Conservation (phyloP, 208 protist genomes). For the Crithidia mellificae region DNA sequence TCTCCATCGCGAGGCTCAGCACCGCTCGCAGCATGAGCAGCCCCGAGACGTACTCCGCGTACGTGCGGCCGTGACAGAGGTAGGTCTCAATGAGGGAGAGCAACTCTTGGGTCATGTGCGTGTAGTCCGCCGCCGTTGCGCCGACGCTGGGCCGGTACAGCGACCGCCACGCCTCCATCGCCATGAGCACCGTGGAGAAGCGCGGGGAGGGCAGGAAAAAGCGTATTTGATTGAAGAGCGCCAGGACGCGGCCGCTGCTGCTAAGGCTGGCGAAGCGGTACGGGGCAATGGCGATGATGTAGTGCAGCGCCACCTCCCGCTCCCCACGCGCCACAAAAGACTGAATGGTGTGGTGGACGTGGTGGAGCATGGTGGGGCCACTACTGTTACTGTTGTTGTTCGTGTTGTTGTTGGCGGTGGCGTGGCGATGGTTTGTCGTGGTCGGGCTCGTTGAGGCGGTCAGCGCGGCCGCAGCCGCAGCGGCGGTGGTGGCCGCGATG, state of each 20-base stretch:
- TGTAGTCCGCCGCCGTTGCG: constrained; percentile 45
- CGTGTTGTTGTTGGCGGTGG: not conserved
- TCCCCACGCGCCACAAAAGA: constrained; percentile 55
- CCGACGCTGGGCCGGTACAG: constrained; percentile 53
- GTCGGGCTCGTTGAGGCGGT: constrained; percentile 7
- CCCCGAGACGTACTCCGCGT: constrained; percentile 57
- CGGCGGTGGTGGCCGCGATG: not conserved
- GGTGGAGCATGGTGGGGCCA: constrained; percentile 15
- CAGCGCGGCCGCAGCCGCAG: not conserved
- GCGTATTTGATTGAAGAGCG: constrained; percentile 66
- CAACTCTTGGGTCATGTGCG: constrained; percentile 55
- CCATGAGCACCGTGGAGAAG: constrained; percentile 61
- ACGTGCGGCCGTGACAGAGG: constrained; percentile 44
- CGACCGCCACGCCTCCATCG: constrained; percentile 69
- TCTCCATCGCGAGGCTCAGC: constrained; percentile 42
- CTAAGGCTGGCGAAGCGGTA: constrained; percentile 45
- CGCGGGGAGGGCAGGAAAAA: constrained; percentile 52
- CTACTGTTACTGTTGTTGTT: not conserved
- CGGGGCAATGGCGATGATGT: constrained; percentile 56
- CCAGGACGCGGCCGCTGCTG: constrained; percentile 54
- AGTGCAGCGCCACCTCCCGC: constrained; percentile 57
- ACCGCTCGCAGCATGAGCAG: constrained; percentile 62
- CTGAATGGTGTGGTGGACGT: constrained; percentile 49
- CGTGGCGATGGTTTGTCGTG: not conserved
- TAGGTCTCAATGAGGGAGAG: constrained; percentile 49